phyloP scores from a whole-genome alignment of 2,329 filamentous ascomycete species.

The Fusarium newnesense region DNA sequence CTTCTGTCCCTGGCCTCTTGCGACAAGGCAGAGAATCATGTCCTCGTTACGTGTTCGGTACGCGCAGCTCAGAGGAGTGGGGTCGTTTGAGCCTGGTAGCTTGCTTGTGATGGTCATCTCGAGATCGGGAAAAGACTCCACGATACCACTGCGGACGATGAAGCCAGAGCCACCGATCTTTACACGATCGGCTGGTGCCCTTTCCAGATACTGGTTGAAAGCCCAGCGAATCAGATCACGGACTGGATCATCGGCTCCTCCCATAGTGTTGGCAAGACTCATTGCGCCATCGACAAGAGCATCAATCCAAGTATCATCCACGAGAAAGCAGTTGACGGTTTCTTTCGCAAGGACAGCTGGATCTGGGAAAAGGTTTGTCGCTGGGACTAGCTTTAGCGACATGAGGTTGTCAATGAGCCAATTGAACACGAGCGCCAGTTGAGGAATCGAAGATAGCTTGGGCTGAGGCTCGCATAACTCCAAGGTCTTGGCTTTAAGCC shows the following conservation, averaged over 20 bases:
- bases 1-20: fast-evolving
- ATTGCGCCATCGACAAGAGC: neutral
- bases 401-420: neutral
- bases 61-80: neutral
- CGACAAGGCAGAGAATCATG: neutral
- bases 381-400: neutral
- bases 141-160: neutral
- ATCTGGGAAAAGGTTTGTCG: neutral
- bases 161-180: neutral
- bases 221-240: neutral
- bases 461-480: neutral
- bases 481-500: neutral
- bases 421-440: neutral
- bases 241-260: neutral
- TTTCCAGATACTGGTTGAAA: fast-evolving
- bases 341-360: neutral
- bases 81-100: fast-evolving
- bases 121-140: neutral
- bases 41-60: neutral
- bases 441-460: neutral
- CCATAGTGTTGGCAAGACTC: neutral
- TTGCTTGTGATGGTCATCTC: neutral
- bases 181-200: neutral
- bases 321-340: neutral
- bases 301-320: neutral